Percentiles rank a stretch among this genome's conserved stretches.
Conservation (phyloP, 768 basidiomycete species). For the Sporobolomyces phaffii region DNA sequence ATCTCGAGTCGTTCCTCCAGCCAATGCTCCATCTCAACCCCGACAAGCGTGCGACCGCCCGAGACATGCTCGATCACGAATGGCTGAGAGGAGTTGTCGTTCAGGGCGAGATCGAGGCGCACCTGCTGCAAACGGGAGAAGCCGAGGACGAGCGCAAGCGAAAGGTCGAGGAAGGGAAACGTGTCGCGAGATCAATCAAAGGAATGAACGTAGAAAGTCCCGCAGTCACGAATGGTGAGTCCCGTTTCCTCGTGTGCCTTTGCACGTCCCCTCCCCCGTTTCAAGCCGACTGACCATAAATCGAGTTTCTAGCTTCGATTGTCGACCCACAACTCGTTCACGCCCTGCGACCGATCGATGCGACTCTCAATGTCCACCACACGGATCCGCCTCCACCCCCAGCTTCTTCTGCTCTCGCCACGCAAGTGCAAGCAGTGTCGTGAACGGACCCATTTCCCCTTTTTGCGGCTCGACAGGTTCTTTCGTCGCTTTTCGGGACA, state of each 20-base stretch:
- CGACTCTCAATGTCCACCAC: slow-evolving; percentile 30
- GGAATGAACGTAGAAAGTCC: slow-evolving; percentile 31
- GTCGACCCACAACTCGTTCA: slow-evolving; percentile 32
- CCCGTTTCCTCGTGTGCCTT: not conserved
- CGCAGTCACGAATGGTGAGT: slow-evolving; percentile 14
- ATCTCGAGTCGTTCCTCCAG: slow-evolving; percentile 69
- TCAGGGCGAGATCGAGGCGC: slow-evolving; percentile 37
- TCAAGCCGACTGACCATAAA: too few species aligned
- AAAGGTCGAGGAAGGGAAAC: slow-evolving; percentile 22
- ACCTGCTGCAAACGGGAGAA: slow-evolving; percentile 24
- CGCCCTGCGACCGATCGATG: slow-evolving; percentile 34
- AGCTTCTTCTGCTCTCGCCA: slow-evolving; percentile 9
- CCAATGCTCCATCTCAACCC: slow-evolving; percentile 89
- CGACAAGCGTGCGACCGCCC: slow-evolving; percentile 78
- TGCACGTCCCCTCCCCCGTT: too few species aligned
- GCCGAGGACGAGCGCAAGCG: slow-evolving; percentile 14
- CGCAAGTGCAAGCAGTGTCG: slow-evolving; percentile 10
- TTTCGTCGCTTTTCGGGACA: too few species aligned
- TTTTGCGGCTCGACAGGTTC: too few species aligned
- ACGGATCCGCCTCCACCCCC: slow-evolving; percentile 33
- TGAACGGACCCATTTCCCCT: not conserved
- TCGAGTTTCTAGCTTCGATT: not conserved
- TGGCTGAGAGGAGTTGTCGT: slow-evolving; percentile 80
- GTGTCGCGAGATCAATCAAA: slow-evolving; percentile 21
- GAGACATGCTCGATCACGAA: slow-evolving; percentile 74